Conservation (phyloP, 2,329 filamentous ascomycete species). For the Colletotrichum horii region DNA sequence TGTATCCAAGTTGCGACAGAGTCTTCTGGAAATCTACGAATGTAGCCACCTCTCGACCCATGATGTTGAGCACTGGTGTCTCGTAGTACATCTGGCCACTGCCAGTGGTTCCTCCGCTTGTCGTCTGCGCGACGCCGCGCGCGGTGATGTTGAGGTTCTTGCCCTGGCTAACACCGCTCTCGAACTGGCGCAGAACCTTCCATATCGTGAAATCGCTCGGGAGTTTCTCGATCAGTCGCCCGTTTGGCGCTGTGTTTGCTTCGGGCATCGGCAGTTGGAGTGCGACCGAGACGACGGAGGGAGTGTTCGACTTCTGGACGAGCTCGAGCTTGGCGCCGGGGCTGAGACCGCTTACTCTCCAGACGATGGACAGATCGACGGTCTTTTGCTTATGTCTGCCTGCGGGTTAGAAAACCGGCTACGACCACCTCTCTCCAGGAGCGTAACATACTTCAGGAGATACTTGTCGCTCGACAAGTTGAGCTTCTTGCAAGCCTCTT, state of each 20-base stretch:
- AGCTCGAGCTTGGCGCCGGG: conserved; percentile 93
- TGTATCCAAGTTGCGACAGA: conserved; percentile 84
- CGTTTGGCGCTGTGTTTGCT: conserved; percentile 63
- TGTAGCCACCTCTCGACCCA: conserved; percentile 78
- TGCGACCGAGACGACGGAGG: conserved; percentile 86
- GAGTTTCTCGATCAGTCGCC: conserved; percentile 82
- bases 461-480: conserved; percentile 75
- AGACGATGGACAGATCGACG: conserved; percentile 83
- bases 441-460: conserved; percentile 72
- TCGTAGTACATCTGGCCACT: conserved; percentile 88
- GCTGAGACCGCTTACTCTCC: conserved; percentile 80
- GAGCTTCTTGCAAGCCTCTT: conserved; percentile 87
- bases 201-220: conserved; percentile 88
- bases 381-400: conserved; percentile 80
- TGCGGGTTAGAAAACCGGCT: background rate
- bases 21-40: conserved; percentile 90
- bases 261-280: conserved; percentile 81
- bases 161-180: conserved; percentile 69
- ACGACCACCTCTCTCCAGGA: background rate
- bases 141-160: conserved; percentile 81
- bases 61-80: conserved; percentile 81
- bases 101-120: conserved; percentile 54
- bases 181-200: conserved; percentile 89
- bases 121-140: conserved; percentile 72
- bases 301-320: conserved; percentile 83